Base-by-base conservation (phyloP, 805 yeast species). In the Metschnikowia matae region DNA sequence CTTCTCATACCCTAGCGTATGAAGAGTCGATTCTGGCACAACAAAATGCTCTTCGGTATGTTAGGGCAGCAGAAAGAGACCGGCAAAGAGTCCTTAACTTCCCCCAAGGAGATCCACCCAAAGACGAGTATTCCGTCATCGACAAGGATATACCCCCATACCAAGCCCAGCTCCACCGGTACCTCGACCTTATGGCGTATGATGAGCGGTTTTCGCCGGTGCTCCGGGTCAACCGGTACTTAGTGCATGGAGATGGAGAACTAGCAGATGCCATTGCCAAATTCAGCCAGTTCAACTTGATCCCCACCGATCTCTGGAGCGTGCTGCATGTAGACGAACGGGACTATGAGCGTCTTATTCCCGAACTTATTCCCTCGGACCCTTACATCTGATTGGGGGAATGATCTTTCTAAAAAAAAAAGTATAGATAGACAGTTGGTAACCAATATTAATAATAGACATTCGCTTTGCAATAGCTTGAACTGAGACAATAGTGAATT, bases 291-390 rank as follows among this genome's bases (percentile, higher is more conserved):
- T 60, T 55, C 40, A 59, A 61, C 38, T 56, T 63, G 36, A 55
- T 64, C 32, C 67, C 69, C 4, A 51, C 64, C 7, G 52, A 65
- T 40, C 58, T 64, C 11, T 63, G 64, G 61, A 42, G 54, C 17
- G 53, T 65, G 6, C 55, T 55, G 32, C 62, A 57, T 40, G 55
- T 65, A 13, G 69, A 65, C 39, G 69, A 65, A 36, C 31, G 49
- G 14, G 59, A 62, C 23, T 63, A 54, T 46, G 69, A 65, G 41
- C 51, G 49, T 23, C 46, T 62, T 50, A 62, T 63, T 17, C 68
- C 68, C 7, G 37, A 44, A 18, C 54, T 63, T 33, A 52, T 63
- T 13, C 56, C 59, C 6, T 54, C 51, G 8, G 36, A 41, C n/a
- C 37, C 36, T 6, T 18, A 26, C 2, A 8, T 3, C 29, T 26